Evolutionary conservation across 495 filamentous ascomycete species (phyloP).

Genomic region (Penicillium macrosclerotiorum): DNA sequence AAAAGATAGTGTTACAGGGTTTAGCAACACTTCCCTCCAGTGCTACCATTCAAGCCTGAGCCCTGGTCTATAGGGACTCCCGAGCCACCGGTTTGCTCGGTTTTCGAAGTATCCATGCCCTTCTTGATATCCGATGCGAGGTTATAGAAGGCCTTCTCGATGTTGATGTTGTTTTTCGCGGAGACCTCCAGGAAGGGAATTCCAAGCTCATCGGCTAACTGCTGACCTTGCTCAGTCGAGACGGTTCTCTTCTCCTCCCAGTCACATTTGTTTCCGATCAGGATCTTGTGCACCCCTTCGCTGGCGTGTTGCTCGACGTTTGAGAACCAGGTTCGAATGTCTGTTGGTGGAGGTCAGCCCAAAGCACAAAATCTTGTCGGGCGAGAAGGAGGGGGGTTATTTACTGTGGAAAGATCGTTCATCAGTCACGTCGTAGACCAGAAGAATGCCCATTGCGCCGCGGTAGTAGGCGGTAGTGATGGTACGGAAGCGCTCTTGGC

Average conservation of each 20-base stretch:
- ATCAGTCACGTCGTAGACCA: conserved; percentile 98
- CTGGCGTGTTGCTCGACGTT: conserved; percentile 99
- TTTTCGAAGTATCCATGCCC: conserved; percentile 68
- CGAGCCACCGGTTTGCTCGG: conserved; percentile 60
- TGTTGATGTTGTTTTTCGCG: conserved; percentile 98
- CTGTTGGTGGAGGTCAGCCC: conserved; percentile 43
- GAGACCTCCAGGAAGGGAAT: conserved; percentile 99
- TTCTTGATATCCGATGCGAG: conserved; percentile 98
- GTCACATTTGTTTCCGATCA: conserved; percentile 99
- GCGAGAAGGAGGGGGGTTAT: conserved; percentile 20
- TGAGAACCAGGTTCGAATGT: conserved; percentile 98
- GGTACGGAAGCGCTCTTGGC: conserved; percentile 95
- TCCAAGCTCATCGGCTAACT: conserved; percentile 90
- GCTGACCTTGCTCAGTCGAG: conserved; percentile 88
- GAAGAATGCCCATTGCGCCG: conserved; percentile 95
- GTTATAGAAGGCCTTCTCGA: conserved; percentile 97
- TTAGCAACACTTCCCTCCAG: conserved; percentile 87
- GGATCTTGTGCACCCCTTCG: conserved; percentile 98
- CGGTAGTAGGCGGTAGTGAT: conserved; percentile 99
- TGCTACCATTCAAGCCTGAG: conserved; percentile 54
- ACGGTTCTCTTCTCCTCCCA: conserved; percentile 99
- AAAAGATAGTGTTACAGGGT: conserved; percentile 20
- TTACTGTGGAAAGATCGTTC: conserved; percentile 96
- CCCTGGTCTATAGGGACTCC: conserved; percentile 72
- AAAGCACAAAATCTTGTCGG: background rate